Base-by-base conservation (phyloP, 2,329 filamentous ascomycete species). In the Xylaria sp. region DNA sequence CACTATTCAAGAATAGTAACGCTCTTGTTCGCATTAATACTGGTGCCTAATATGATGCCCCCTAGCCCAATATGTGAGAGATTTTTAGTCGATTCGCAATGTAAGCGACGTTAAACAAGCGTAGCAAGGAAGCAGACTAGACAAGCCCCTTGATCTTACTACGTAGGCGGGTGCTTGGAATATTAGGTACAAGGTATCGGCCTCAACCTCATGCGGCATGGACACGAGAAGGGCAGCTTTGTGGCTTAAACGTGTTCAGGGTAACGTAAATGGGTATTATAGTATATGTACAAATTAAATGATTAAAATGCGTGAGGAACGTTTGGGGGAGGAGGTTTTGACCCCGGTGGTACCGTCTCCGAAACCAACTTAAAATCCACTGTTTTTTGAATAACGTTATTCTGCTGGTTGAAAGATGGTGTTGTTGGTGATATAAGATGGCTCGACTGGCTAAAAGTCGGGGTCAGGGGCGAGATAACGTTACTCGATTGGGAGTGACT, bases 341-440 rank as follows among this genome's bases (percentile, higher is more conserved):
- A 52, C 16, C 44, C 38, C 0, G 52, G 46, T 2, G 48, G 34
- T 4, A 45, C 21, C 5, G 19, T 39, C 45, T 59, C 56, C 39
- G 53, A 50, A 41, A 45, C 53, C 24, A 57, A 46, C 0, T 46
- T 51, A 43, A 57, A 48, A 26, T 57, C 41, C 37, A 61, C 53
- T 2, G 56, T 55, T 37, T 57, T 61, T 21, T 57, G 49, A 13
- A 57, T 57, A 6, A 48, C 43, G 24, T 13, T 29, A 37, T 47
- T 41, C 19, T 18, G 19, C 11, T 22, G 11, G 13, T 2, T 37
- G 7, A 39, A 39, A 9, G 41, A 13, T 17, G 29, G 4, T 29
- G 21, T 34, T 39, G 44, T 51, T 16, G 55, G 34, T 24, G 49
- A 42, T n/a, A 52, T 39, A 20, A 59, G n/a, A n/a, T n/a, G n/a